Evolutionary conservation across 1,284 basidiomycete genomes (phyloP).

Genomic region (Puccinia brachypodii): DNA sequence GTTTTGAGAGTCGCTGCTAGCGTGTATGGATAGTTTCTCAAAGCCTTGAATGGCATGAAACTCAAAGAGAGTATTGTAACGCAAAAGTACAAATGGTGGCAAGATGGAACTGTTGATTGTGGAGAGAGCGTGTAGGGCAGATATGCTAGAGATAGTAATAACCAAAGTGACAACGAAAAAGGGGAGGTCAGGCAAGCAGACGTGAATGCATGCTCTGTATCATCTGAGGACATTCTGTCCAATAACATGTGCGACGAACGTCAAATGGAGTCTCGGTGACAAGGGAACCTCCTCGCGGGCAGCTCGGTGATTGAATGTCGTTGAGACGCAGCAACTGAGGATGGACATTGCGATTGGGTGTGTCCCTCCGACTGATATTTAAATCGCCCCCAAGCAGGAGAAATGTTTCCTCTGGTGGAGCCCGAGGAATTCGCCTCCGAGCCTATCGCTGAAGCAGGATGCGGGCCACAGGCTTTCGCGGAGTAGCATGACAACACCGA

Average conservation of each 20-base stretch:
- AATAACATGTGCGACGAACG: background rate
- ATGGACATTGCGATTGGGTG: background rate
- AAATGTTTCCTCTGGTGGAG: background rate
- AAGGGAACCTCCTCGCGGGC: background rate
- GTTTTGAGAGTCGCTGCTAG: conserved; percentile 13
- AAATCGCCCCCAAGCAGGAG: background rate
- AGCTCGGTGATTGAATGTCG: background rate
- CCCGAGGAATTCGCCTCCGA: background rate
- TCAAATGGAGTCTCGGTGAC: background rate
- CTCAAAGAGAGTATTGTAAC: background rate
- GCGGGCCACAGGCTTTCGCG: background rate
- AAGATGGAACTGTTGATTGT: background rate
- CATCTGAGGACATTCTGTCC: background rate
- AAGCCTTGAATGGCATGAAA: background rate
- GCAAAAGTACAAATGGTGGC: background rate
- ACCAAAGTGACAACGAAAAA: too few relatives aligned
- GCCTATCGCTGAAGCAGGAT: background rate
- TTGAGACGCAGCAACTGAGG: conserved; percentile 4
- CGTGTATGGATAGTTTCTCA: background rate
- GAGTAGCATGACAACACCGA: background rate
- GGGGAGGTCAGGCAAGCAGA: background rate
- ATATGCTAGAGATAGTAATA: background rate
- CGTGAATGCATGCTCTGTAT: background rate
- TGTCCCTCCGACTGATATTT: background rate
- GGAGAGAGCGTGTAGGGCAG: background rate